These are phyloP conservation scores for Rhizomucor pusillus DNA, from an alignment of 371 early-diverging fungal species.

Conservation along the genomic window DNA sequence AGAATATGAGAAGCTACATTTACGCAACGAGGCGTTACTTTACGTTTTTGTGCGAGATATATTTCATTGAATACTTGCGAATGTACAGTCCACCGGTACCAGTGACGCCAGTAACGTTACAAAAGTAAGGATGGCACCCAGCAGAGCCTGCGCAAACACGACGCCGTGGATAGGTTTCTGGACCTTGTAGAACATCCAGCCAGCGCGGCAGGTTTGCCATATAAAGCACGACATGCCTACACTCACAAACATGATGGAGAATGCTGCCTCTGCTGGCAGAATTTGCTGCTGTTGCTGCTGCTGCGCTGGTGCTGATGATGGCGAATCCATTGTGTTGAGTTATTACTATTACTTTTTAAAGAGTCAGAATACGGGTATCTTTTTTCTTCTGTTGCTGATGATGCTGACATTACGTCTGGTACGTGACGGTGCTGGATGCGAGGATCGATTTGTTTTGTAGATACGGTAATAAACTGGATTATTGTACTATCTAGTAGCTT, in stretches of 20 bases:
- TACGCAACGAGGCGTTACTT: background rate
- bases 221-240: slow-evolving; percentile 41
- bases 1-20: slow-evolving; percentile 32
- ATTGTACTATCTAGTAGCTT: too few relatives aligned
- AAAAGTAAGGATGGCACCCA: slow-evolving; percentile 33
- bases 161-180: slow-evolving; percentile 36
- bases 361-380: too few relatives aligned
- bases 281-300: background rate
- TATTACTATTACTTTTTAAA: too few relatives aligned
- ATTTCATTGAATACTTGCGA: slow-evolving; percentile 24
- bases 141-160: slow-evolving; percentile 30
- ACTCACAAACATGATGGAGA: slow-evolving; percentile 45
- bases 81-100: slow-evolving; percentile 26
- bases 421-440: too few relatives aligned
- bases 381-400: too few relatives aligned
- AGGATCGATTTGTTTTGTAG: too few relatives aligned
- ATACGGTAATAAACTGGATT: too few relatives aligned
- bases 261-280: slow-evolving; percentile 11
- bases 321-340: too few relatives aligned
- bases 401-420: too few relatives aligned
- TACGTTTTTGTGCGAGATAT: background rate
- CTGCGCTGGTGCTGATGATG: background rate
- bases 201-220: slow-evolving; percentile 36
- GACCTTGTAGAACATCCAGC: slow-evolving; percentile 27
- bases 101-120: slow-evolving; percentile 35